These are phyloP conservation scores for Cystobasidium pallidum DNA, from an alignment of 1,284 basidiomycete species.

Conservation along the genomic window DNA sequence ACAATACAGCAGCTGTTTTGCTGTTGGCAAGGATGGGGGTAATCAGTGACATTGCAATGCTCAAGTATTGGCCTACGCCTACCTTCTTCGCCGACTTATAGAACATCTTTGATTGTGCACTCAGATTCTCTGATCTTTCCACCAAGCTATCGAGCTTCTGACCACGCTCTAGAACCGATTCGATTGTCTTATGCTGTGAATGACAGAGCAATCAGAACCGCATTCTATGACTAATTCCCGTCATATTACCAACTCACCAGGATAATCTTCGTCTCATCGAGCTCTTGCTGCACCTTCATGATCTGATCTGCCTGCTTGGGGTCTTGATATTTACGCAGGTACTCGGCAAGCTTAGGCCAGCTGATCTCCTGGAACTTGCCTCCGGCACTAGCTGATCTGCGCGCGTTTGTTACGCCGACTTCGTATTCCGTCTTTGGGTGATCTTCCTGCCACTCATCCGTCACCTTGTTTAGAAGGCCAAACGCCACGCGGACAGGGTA, in stretches of 20 bases:
- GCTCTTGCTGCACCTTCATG: constrained; percentile 96
- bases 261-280: constrained; percentile 99
- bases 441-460: constrained; percentile 88
- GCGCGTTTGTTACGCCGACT: constrained; percentile 45
- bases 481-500: constrained; percentile 97
- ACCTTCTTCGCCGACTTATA: constrained; percentile 94
- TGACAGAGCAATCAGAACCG: constrained; percentile 3
- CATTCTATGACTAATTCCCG: not conserved
- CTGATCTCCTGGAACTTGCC: constrained; percentile 50
- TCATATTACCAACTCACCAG: constrained; percentile 64
- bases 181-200: constrained; percentile 94
- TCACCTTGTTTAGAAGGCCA: constrained; percentile 87
- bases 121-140: constrained; percentile 88
- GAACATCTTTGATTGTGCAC: constrained; percentile 65
- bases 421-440: constrained; percentile 69
- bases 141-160: constrained; percentile 98
- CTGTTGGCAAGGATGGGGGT: constrained; percentile 56
- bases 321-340: constrained; percentile 94
- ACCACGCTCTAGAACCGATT: constrained; percentile 91
- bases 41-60: not conserved
- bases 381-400: constrained; percentile 26
- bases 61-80: not conserved
- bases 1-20: constrained; percentile 72
- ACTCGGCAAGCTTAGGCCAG: constrained; percentile 68
- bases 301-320: constrained; percentile 97